Base-by-base conservation (phyloP, 2,329 filamentous ascomycete species). In the Periconia digitata region DNA sequence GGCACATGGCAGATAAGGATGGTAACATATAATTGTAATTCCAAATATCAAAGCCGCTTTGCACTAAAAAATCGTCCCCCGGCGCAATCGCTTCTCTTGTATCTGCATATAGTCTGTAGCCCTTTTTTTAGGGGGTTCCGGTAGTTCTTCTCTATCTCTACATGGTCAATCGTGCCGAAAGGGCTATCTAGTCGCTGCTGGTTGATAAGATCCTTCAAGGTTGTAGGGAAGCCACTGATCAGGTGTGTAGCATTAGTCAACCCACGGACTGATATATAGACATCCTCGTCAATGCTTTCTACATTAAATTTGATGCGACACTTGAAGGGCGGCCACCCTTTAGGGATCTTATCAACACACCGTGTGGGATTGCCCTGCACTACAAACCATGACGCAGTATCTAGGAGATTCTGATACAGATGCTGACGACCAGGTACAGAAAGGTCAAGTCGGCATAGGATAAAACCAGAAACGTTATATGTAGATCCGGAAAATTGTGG, bases 101-200 rank as follows among this genome's bases (percentile, higher is more conserved):
- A 32, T 12, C 12, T 4, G 5, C 4, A 32, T 10, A 32, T 10
- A 32, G 3, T 32, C 27, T 13, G 27, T 15, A 32, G 27, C 27
- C n/a, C 27, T 32, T 10, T 32, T 32, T 15, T 32, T 10, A 10
- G 27, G 27, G 27, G 27, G 12, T 32, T 32, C 27, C n/a, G 35
- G 18, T 17, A 50, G 43, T 8, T 32, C 27, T 50, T 50, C 39
- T 52, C 46, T 21, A 34, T 12, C 24, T 13, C 16, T 7, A 17
- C 17, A 35, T 52, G 40, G 22, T 52, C 46, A 8, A 46, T 27
- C 17, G 44, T 49, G 12, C 50, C 43, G 40, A 52, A 52, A 18
- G 35, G 43, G 34, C 42, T 46, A 23, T 52, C 34, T 23, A 52
- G 38, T 12, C 27, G 32, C 34, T 46, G 43, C 8, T 22, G 8